Evolutionary conservation across 345 rosid species (phyloP).

Genomic region (Eucalyptus melliodora): DNA sequence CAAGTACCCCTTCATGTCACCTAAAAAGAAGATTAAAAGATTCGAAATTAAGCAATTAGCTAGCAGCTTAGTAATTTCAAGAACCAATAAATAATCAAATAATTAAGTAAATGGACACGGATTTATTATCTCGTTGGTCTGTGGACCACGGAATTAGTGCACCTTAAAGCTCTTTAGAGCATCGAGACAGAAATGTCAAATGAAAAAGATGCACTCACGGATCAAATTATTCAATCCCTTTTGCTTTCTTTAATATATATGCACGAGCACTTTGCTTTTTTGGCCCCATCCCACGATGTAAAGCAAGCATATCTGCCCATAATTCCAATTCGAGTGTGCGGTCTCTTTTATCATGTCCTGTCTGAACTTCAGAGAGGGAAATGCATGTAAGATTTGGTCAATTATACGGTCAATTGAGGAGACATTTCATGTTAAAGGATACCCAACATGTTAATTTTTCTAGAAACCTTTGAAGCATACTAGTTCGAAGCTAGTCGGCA

Average conservation of each 20-base stretch:
- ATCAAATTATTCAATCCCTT: background rate
- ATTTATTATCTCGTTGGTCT: background rate
- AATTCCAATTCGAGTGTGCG: background rate
- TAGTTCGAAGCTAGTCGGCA: background rate
- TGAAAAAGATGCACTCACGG: background rate
- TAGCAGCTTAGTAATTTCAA: background rate
- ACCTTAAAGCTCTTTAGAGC: background rate
- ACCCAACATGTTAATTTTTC: background rate
- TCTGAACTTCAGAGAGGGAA: background rate
- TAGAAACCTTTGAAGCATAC: background rate
- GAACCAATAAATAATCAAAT: background rate
- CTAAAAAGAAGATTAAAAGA: background rate
- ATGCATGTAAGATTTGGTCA: background rate
- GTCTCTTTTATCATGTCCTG: background rate
- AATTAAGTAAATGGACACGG: background rate
- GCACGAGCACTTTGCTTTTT: background rate
- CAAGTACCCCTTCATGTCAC: background rate
- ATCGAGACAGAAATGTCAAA: background rate
- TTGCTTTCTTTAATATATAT: background rate
- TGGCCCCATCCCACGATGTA: background rate
- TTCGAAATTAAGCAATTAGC: background rate
- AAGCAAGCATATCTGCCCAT: background rate
- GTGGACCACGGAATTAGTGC: background rate
- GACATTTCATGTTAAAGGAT: background rate
- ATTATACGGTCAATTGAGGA: background rate